Evolutionary conservation across 352 stramenopile genomes (phyloP).

Genomic region (Elongisporangium prolatum): DNA sequence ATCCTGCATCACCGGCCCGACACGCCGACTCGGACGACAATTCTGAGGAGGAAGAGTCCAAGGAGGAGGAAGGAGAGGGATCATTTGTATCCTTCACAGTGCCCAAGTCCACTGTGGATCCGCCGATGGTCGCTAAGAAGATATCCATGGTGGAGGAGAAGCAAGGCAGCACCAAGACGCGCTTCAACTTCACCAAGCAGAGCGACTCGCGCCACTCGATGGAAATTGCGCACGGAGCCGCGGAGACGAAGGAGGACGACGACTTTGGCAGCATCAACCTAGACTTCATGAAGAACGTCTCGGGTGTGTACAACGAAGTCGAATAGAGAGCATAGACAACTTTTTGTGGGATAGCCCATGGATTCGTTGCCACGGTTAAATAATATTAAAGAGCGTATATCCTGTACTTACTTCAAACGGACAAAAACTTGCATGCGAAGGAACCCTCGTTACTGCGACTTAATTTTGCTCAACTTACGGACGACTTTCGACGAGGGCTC

Average conservation of each 20-base stretch:
- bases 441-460: too few relatives aligned
- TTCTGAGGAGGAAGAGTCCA: conserved; percentile 18
- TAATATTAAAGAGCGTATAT: background rate
- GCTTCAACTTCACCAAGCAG: conserved; percentile 34
- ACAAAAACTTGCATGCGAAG: too few relatives aligned
- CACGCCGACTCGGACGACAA: conserved; percentile 13
- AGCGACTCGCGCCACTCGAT: conserved; percentile 22
- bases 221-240: conserved; percentile 21
- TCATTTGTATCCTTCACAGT: conserved; percentile 24
- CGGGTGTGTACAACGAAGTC: conserved; percentile 1
- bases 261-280: conserved; percentile 67
- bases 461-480: too few relatives aligned
- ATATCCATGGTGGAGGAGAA: conserved; percentile 15
- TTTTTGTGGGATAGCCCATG: background rate
- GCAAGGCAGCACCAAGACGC: conserved; percentile 12
- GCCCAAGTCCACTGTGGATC: conserved; percentile 17
- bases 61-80: conserved; percentile 18
- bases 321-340: background rate
- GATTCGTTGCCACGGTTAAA: background rate
- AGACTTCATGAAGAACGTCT: conserved; percentile 67
- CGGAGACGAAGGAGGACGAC: conserved; percentile 43
- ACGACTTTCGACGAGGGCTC: too few relatives aligned
- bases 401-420: background rate
- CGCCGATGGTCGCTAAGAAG: conserved; percentile 15
- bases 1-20: conserved; percentile 17